Percentiles rank a stretch among this genome's conserved stretches.
phyloP scores from a whole-genome alignment of 2,329 filamentous ascomycete species.

The Dactylellina leptospora region DNA sequence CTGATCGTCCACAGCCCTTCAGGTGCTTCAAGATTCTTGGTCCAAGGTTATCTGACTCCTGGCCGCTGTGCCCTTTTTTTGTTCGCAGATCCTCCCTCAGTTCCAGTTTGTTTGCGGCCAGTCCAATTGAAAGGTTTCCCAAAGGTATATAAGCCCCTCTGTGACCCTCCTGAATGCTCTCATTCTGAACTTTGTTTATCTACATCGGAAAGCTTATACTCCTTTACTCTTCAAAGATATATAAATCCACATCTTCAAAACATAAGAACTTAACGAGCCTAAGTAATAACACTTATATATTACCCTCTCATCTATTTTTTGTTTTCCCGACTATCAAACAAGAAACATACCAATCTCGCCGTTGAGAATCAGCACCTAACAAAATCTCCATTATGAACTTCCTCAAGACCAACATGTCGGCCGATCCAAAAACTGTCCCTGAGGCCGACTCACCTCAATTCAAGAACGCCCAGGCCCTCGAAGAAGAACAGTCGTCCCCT shows the following conservation, averaged over 20 bases:
- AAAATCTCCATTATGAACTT: slow-evolving; percentile 20
- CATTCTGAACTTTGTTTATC: slow-evolving; percentile 35
- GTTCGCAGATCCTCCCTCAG: slow-evolving; percentile 10
- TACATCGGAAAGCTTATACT: slow-evolving; percentile 31
- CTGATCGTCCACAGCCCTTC: slow-evolving; percentile 23
- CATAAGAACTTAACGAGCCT: slow-evolving; percentile 4
- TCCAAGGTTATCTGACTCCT: slow-evolving; percentile 20
- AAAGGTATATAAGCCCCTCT: slow-evolving; percentile 36
- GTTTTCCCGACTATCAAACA: background rate
- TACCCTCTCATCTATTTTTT: background rate
- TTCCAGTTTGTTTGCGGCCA: slow-evolving; percentile 12
- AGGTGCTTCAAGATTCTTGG: slow-evolving; percentile 15
- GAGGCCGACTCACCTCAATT: slow-evolving; percentile 37
- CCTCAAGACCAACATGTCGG: slow-evolving; percentile 34
- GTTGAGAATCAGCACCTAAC: slow-evolving; percentile 8
- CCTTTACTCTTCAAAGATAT: slow-evolving; percentile 1
- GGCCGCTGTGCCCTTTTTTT: slow-evolving; percentile 4
- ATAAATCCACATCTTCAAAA: background rate
- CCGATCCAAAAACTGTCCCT: slow-evolving; percentile 30
- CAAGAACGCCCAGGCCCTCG: slow-evolving; percentile 46
- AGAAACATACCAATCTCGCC: background rate
- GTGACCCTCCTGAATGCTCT: slow-evolving; percentile 29
- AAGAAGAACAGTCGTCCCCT: slow-evolving; percentile 26
- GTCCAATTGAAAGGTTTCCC: background rate
- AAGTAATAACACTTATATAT: slow-evolving; percentile 21